Base-by-base conservation (phyloP, 768 basidiomycete species). In the Podaxis sp. region DNA sequence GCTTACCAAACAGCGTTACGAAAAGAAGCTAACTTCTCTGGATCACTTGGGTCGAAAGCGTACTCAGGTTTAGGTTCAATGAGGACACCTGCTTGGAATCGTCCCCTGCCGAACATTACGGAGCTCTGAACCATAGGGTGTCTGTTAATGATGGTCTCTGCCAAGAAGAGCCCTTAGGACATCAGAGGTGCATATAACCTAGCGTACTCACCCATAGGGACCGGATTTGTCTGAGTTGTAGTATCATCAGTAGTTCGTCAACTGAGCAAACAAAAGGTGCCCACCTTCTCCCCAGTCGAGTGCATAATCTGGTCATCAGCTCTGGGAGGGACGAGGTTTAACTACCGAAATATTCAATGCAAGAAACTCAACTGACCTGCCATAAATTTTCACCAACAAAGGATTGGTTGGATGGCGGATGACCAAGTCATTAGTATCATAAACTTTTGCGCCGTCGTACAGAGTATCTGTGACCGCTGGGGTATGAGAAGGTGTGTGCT, bases 261-360 rank as follows among this genome's bases (percentile, higher is more conserved):
- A 51, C 25, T 5, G 13, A 47, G 25, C 52, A 25, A 38, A 66
- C 9, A 47, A n/a, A 11, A 21, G 23, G 23, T n/a, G 28, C 62
- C 21, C 25, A 75, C 77, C 70, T 78, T 77, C 64, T 79, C 77
- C 9, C 77, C 78, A 16, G 70, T 78, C 2, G 71, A 73, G 35
- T 77, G 72, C 65, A 79, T 73, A 56, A 80, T 77, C 59, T 79
- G 78, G 55, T 81, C 79, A 57, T 81, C 79, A 14, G 63, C 63
- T 51, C 63, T 64, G 35, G 11, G 28, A 28, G 32, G 9, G 32
- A 32, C 32, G 32, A 16, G 5, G 58, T 60, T 5, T 74, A 21
- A 65, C 1, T 76, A 76, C 44, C 56, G 61, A 38, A 83, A 65
- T 55, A 65, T 73, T 71, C 70, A 80, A 4, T 73, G 18, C 65